These are phyloP conservation scores for Letharia lupina DNA, from an alignment of 495 filamentous ascomycete species.

Conservation along the genomic window DNA sequence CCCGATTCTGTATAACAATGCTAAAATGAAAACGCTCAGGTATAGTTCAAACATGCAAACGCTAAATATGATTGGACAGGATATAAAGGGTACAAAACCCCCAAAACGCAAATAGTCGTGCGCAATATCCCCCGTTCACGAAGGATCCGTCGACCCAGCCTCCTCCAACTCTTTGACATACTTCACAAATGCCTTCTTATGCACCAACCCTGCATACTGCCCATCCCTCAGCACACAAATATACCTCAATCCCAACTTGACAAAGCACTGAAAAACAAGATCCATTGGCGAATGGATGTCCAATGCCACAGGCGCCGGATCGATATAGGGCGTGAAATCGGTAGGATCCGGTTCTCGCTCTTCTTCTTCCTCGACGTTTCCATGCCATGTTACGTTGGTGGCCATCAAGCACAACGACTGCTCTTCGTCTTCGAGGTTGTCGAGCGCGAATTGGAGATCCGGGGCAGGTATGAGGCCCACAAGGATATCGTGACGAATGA, in stretches of 20 bases:
- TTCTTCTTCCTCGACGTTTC: constrained; percentile 47
- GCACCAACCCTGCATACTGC: constrained; percentile 80
- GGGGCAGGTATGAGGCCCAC: constrained; percentile 89
- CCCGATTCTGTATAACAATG: background rate
- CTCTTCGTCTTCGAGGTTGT: constrained; percentile 67
- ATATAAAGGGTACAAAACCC: background rate
- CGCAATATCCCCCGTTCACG: background rate
- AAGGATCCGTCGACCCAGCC: constrained; percentile 18
- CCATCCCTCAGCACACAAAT: constrained; percentile 83
- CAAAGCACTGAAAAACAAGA: constrained; percentile 93
- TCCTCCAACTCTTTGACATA: constrained; percentile 77
- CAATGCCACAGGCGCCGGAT: constrained; percentile 80
- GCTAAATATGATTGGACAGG: background rate
- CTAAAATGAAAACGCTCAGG: background rate
- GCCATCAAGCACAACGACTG: constrained; percentile 74
- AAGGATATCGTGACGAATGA: constrained; percentile 69
- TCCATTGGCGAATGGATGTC: constrained; percentile 91
- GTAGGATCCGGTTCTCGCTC: constrained; percentile 51
- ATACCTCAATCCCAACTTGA: constrained; percentile 86
- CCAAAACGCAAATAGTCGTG: background rate
- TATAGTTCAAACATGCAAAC: background rate
- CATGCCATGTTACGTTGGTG: constrained; percentile 44
- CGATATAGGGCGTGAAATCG: constrained; percentile 87
- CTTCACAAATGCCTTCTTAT: constrained; percentile 96
- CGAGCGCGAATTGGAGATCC: constrained; percentile 88